Percentiles rank a stretch among this genome's conserved stretches.
Evolutionary conservation across 2,329 filamentous ascomycete species (phyloP).

Genomic region (Colletotrichum sansevieriae): DNA sequence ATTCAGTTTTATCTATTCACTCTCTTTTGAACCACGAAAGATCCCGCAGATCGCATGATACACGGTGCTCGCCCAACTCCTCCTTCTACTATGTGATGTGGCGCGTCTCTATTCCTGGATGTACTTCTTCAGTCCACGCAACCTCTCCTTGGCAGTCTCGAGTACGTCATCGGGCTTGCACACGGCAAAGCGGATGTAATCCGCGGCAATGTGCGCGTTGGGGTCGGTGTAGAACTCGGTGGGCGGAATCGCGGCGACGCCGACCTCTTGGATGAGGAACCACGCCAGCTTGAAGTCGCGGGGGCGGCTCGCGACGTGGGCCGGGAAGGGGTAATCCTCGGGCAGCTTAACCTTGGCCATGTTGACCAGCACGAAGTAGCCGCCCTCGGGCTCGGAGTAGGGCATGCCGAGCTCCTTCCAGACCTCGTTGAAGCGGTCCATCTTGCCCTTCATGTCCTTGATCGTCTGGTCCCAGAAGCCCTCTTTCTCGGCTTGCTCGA

Average conservation of each 20-base stretch:
- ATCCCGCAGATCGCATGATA: neutral
- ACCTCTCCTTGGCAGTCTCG: conserved; percentile 80
- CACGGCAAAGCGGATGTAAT: conserved; percentile 95
- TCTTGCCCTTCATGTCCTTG: conserved; percentile 89
- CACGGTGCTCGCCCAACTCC: neutral
- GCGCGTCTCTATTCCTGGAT: conserved; percentile 54
- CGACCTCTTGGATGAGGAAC: conserved; percentile 97
- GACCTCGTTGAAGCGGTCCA: conserved; percentile 86
- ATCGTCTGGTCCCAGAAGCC: conserved; percentile 91
- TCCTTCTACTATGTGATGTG: neutral
- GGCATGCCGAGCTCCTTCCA: conserved; percentile 82
- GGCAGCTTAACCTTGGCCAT: conserved; percentile 89
- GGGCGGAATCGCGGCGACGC: conserved; percentile 94
- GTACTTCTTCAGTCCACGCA: conserved; percentile 80
- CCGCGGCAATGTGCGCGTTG: conserved; percentile 88
- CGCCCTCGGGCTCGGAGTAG: conserved; percentile 94
- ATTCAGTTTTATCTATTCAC: conserved; percentile 30
- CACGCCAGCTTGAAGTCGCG: conserved; percentile 95
- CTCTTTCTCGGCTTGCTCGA: conserved; percentile 86
- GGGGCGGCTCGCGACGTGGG: conserved; percentile 86
- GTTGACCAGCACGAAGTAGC: conserved; percentile 97
- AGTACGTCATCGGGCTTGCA: conserved; percentile 94
- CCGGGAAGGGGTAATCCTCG: conserved; percentile 86
- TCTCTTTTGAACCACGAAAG: neutral
- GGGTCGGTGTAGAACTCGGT: conserved; percentile 94